Evolutionary conservation across 1,284 basidiomycete species (phyloP).

Genomic region (Pholiota adiposa): DNA sequence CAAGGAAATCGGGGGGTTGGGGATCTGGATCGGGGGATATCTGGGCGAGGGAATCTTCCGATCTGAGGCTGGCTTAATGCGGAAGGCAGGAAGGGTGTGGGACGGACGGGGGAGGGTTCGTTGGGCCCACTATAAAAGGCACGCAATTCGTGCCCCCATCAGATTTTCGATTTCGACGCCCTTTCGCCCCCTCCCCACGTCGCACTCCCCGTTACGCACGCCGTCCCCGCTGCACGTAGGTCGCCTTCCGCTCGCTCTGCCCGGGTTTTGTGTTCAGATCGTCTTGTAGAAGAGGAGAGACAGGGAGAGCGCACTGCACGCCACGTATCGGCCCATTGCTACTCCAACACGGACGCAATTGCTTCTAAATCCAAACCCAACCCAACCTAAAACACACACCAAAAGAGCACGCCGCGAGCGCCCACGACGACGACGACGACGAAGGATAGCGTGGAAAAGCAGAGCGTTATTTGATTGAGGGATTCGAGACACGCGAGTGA

Average conservation of each 20-base stretch:
- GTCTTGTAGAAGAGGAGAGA: too few species aligned
- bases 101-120: background rate
- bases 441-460: background rate
- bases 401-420: background rate
- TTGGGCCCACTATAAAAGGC: background rate
- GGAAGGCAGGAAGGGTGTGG: background rate
- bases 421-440: background rate
- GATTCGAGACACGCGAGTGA: constrained; percentile 2
- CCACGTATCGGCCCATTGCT: background rate
- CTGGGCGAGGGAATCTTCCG: background rate
- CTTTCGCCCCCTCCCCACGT: background rate
- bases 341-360: background rate
- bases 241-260: too few species aligned
- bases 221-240: background rate
- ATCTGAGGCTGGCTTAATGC: background rate
- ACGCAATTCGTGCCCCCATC: background rate
- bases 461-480: background rate
- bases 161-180: background rate
- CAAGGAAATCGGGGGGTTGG: background rate
- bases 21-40: background rate
- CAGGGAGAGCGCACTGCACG: background rate
- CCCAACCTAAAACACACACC: background rate
- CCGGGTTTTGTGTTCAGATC: background rate
- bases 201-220: background rate
- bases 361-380: background rate